Conservation (phyloP, 768 basidiomycete species). For the Agaricus subrufescens region DNA sequence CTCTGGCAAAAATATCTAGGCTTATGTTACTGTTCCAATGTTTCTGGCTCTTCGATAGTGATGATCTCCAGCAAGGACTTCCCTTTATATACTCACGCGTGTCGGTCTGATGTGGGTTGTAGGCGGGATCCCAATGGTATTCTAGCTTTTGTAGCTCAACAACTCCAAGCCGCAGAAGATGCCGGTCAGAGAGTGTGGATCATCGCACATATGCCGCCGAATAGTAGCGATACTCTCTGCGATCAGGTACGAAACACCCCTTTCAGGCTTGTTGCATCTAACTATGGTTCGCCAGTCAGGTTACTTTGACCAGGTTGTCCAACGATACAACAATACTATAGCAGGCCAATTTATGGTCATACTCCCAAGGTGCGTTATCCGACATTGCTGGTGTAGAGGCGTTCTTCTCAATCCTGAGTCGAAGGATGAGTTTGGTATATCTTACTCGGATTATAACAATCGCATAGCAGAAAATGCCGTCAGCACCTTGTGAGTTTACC, state of each 20-base stretch:
- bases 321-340: conserved; percentile 54
- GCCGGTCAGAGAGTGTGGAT: conserved; percentile 59
- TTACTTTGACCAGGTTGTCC: conserved; percentile 58
- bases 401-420: neutral
- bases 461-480: conserved; percentile 40
- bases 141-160: conserved; percentile 44
- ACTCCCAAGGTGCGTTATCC: conserved; percentile 35
- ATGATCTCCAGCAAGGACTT: conserved; percentile 34
- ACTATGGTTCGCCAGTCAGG: conserved; percentile 38
- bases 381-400: neutral
- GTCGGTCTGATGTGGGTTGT: no score
- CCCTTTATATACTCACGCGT: neutral
- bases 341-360: conserved; percentile 62
- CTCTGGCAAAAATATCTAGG: neutral
- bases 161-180: conserved; percentile 58
- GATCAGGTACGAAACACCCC: conserved; percentile 38
- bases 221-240: conserved; percentile 39
- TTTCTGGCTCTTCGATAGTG: conserved; percentile 58
- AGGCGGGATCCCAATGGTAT: conserved; percentile 57
- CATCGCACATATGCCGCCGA: conserved; percentile 55
- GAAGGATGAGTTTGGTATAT: conserved; percentile 56
- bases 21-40: conserved; percentile 20
- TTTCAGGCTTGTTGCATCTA: neutral
- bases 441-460: conserved; percentile 49
- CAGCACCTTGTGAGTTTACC: conserved; percentile 45